These are phyloP conservation scores for Mikania micrantha DNA, from an alignment of 129 eudicot genomes.

Conservation along the genomic window DNA sequence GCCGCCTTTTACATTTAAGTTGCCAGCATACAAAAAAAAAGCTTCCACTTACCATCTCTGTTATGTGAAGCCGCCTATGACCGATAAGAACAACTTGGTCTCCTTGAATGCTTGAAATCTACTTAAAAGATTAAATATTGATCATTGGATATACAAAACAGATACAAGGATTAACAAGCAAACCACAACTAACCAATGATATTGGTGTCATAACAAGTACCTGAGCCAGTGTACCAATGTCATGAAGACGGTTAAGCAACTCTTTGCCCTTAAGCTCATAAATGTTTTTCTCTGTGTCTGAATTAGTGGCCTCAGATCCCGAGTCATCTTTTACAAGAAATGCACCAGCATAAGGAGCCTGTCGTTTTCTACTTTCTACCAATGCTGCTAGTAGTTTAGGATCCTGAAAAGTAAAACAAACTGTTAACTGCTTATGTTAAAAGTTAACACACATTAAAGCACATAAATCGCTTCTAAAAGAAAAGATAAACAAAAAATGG, in stretches of 20 bases:
- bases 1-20: not conserved
- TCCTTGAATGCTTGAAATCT: constrained; percentile 86
- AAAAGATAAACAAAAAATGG: too few relatives aligned
- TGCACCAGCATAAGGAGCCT: constrained; percentile 94
- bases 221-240: constrained; percentile 97
- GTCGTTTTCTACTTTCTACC: constrained; percentile 76
- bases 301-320: constrained; percentile 42
- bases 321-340: constrained; percentile 88
- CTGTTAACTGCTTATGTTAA: not conserved
- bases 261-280: constrained; percentile 84
- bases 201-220: constrained; percentile 26
- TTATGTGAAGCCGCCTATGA: constrained; percentile 88
- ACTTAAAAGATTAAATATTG: constrained; percentile 12
- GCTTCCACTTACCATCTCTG: constrained; percentile 74
- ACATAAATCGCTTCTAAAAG: not conserved
- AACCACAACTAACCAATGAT: not conserved
- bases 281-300: constrained; percentile 67
- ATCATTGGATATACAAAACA: constrained; percentile 4
- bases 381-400: constrained; percentile 85
- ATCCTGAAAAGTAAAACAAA: constrained; percentile 44
- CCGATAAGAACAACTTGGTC: constrained; percentile 87
- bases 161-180: not conserved
- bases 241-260: constrained; percentile 76
- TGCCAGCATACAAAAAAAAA: not conserved
- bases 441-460: not conserved